phyloP scores from a whole-genome alignment of 331 rosid genomes.

The Phaseolus coccineus region DNA sequence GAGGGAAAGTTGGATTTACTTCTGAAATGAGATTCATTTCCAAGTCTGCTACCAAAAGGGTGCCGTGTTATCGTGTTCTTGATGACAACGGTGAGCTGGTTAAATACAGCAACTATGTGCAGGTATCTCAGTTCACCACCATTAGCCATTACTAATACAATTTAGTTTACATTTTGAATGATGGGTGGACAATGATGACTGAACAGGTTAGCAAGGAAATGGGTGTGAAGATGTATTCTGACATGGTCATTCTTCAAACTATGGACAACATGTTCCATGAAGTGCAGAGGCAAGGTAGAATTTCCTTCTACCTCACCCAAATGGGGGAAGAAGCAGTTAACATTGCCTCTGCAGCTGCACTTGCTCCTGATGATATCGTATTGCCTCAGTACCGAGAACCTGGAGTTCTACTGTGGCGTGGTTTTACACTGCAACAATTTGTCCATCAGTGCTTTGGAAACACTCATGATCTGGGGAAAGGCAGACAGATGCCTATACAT shows the following conservation, averaged over 20 bases:
- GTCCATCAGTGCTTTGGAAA: constrained; percentile 73
- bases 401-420: constrained; percentile 84
- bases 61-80: constrained; percentile 70
- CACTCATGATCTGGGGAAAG: constrained; percentile 66
- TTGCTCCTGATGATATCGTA: constrained; percentile 58
- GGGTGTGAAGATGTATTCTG: constrained; percentile 62
- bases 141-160: neutral
- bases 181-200: neutral
- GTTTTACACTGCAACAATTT: constrained; percentile 75
- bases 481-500: constrained; percentile 82
- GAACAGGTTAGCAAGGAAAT: constrained; percentile 63
- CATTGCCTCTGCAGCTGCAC: constrained; percentile 83
- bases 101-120: constrained; percentile 36
- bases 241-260: constrained; percentile 72
- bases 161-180: neutral
- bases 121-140: constrained; percentile 48
- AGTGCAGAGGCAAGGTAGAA: constrained; percentile 82
- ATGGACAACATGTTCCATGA: constrained; percentile 76
- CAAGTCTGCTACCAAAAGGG: constrained; percentile 51
- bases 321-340: constrained; percentile 76
- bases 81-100: constrained; percentile 57
- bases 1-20: constrained; percentile 71
- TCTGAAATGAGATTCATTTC: constrained; percentile 65
- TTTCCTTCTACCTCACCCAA: constrained; percentile 73
- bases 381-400: constrained; percentile 88